phyloP scores from a whole-genome alignment of 2,329 filamentous ascomycete genomes.

The Sclerotinia subarctica region DNA sequence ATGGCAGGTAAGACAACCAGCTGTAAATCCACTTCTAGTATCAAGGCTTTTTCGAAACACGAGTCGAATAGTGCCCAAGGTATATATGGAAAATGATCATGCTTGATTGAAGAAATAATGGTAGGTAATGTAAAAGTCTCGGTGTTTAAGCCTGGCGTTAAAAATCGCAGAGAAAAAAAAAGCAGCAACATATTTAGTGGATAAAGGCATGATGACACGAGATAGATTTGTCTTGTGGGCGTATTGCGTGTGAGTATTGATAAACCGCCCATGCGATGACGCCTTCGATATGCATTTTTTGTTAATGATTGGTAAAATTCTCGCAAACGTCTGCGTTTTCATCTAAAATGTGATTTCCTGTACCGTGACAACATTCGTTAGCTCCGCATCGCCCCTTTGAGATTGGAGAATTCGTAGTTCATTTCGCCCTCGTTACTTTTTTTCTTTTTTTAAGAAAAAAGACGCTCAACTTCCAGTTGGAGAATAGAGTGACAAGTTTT shows the following conservation, averaged over 20 bases:
- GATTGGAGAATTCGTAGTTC: neutral
- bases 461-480: too few relatives aligned
- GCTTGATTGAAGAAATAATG: neutral
- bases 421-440: too few relatives aligned
- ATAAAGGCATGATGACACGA: neutral
- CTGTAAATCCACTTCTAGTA: too few relatives aligned
- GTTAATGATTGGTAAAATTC: neutral
- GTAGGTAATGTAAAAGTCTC: neutral
- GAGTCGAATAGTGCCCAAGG: neutral
- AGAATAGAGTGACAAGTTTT: too few relatives aligned
- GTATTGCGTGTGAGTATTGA: neutral
- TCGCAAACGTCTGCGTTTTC: neutral
- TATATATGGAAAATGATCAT: too few relatives aligned
- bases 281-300: neutral
- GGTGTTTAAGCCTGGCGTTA: neutral
- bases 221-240: too few relatives aligned
- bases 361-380: neutral
- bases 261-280: rapidly evolving
- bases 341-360: neutral
- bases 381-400: too few relatives aligned
- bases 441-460: too few relatives aligned
- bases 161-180: neutral
- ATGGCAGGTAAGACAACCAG: too few relatives aligned
- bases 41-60: too few relatives aligned
- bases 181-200: neutral